A percentile compares a stretch with the other conserved stretches of the same genome.
Evolutionary conservation across 2,329 filamentous ascomycete species (phyloP).

Genomic region (Thelonectria discophora): DNA sequence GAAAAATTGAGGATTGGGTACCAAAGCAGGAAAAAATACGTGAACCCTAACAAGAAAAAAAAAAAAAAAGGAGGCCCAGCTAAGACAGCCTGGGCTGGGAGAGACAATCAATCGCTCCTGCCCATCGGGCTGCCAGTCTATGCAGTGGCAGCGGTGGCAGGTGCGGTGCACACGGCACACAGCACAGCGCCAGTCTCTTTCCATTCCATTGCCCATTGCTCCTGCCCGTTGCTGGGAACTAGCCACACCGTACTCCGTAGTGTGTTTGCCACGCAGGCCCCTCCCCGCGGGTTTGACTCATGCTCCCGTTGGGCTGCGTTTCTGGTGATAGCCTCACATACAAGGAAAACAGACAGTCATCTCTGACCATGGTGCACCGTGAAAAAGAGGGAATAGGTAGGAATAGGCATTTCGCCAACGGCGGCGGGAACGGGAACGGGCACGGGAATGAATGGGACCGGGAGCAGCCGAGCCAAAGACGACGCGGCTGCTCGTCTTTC

Average conservation of each 20-base stretch:
- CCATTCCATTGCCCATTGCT: neutral
- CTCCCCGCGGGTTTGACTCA: neutral
- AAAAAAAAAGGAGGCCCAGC: conserved; percentile 20
- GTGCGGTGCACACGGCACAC: neutral
- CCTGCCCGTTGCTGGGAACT: neutral
- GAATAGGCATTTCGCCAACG: neutral
- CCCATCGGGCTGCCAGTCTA: neutral
- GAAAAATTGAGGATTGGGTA: conserved; percentile 1
- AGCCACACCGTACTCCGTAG: neutral
- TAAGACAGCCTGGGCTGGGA: conserved; percentile 10
- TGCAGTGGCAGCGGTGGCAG: neutral
- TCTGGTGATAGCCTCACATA: neutral
- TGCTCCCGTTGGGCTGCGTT: neutral
- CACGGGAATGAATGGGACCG: neutral
- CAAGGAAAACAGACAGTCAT: neutral
- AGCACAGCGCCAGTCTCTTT: neutral
- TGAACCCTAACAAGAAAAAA: conserved; percentile 4
- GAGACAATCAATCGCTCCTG: conserved; percentile 22
- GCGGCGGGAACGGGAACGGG: neutral
- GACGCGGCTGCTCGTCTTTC: neutral
- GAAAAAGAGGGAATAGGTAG: neutral
- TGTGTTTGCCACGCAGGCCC: neutral
- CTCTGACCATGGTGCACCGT: neutral
- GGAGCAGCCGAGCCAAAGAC: conserved; percentile 1
- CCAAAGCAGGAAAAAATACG: conserved; percentile 8